Conservation (phyloP, 1,284 basidiomycete genomes). For the Hymenochaete sp. region DNA sequence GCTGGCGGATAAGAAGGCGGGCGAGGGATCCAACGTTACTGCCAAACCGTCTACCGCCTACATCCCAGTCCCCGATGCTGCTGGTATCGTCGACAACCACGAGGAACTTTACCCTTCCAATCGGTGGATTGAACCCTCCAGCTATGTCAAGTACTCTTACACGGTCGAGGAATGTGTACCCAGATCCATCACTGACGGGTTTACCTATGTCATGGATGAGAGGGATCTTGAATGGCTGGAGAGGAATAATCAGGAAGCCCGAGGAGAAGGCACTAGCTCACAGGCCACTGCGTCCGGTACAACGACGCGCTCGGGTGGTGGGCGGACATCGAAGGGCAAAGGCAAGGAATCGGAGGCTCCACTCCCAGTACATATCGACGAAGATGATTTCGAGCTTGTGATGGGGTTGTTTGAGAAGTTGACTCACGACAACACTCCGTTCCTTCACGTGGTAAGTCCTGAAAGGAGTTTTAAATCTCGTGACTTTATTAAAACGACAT, state of each 20-base stretch:
- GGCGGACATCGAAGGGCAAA: slow-evolving; percentile 65
- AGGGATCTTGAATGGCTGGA: slow-evolving; percentile 92
- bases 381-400: slow-evolving; percentile 91
- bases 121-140: slow-evolving; percentile 68
- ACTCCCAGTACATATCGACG: slow-evolving; percentile 59
- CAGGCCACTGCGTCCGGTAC: slow-evolving; percentile 51
- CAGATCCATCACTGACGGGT: slow-evolving; percentile 54
- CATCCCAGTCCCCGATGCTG: slow-evolving; percentile 90
- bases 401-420: slow-evolving; percentile 93
- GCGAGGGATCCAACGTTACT: slow-evolving; percentile 13
- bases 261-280: slow-evolving; percentile 75
- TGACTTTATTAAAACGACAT: slow-evolving; percentile 1
- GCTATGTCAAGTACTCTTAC: slow-evolving; percentile 80
- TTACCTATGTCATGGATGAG: slow-evolving; percentile 93
- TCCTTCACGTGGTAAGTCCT: slow-evolving; percentile 76
- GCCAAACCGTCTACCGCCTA: slow-evolving; percentile 52
- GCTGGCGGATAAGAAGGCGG: slow-evolving; percentile 29
- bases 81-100: slow-evolving; percentile 71
- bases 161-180: slow-evolving; percentile 75
- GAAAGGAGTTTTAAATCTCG: not conserved
- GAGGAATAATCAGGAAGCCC: slow-evolving; percentile 82
- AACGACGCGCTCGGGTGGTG: slow-evolving; percentile 39
- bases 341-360: slow-evolving; percentile 66
- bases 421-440: slow-evolving; percentile 86
- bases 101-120: slow-evolving; percentile 61